A percentile compares a stretch with the other conserved stretches of the same genome.
These are phyloP conservation scores for Sporisorium reilianum DNA, from an alignment of 1,284 basidiomycete species.

Conservation along the genomic window DNA sequence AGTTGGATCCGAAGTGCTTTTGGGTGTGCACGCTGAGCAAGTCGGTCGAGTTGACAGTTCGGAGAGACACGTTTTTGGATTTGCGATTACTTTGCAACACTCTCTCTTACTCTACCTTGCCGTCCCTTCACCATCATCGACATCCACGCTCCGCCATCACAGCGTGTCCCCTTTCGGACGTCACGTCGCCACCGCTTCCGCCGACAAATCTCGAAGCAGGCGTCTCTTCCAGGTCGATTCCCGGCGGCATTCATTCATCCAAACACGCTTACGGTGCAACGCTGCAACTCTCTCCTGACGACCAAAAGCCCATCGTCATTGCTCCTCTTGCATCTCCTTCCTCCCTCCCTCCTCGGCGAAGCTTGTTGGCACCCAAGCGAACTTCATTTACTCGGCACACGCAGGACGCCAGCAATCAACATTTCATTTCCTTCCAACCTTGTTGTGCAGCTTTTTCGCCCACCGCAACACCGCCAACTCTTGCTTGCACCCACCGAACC, in stretches of 20 bases:
- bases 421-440: constrained; percentile 13
- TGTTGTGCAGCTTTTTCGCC: constrained; percentile 4
- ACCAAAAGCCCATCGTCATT: neutral
- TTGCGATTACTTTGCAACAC: neutral
- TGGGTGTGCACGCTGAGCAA: no score
- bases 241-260: neutral
- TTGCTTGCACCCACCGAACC: no score
- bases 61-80: constrained; percentile 6
- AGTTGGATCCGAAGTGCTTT: neutral
- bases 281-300: neutral
- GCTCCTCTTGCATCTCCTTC: neutral
- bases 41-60: no score
- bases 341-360: neutral
- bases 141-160: constrained; percentile 7
- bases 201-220: neutral
- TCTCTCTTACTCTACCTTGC: neutral
- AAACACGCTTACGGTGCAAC: neutral
- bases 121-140: constrained; percentile 1
- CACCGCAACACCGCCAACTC: constrained; percentile 1
- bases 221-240: neutral
- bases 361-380: neutral
- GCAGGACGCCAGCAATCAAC: neutral
- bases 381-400: neutral
- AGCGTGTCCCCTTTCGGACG: neutral
- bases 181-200: neutral